Evolutionary conservation across 805 yeast species (phyloP).

Genomic region (Yarrowia yakushimensis): DNA sequence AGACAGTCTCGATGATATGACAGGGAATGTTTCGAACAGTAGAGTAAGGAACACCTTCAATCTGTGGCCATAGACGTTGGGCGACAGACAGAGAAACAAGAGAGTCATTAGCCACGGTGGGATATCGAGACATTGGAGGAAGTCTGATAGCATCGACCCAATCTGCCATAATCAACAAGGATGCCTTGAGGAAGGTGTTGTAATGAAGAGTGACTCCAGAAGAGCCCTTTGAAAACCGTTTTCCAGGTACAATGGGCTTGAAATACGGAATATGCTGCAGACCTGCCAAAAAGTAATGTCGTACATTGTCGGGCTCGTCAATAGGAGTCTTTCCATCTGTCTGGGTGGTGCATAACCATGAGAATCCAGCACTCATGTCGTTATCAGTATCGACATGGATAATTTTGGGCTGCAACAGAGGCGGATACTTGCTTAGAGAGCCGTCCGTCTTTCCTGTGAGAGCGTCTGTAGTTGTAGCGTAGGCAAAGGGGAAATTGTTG

Average conservation of each 20-base stretch:
- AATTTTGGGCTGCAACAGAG: conserved; percentile 18
- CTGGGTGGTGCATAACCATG: conserved; percentile 8
- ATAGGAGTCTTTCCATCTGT: conserved; percentile 14
- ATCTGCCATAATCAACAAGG: neutral
- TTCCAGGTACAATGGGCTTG: neutral
- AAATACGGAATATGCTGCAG: conserved; percentile 10
- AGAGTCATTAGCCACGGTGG: neutral
- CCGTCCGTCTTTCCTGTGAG: neutral
- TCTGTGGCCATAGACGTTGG: neutral
- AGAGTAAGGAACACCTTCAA: neutral
- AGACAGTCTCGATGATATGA: neutral
- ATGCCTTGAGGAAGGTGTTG: conserved; percentile 11
- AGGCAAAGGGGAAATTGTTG: conserved; percentile 20
- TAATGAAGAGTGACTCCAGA: conserved; percentile 15
- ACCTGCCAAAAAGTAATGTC: conserved; percentile 20
- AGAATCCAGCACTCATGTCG: conserved; percentile 19
- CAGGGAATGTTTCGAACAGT: neutral
- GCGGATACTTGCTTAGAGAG: neutral
- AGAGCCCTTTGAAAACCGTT: neutral
- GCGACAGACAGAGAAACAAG: neutral
- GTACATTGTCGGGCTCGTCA: neutral
- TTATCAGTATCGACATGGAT: conserved; percentile 24
- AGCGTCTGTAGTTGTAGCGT: neutral
- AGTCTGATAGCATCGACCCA: conserved; percentile 1
- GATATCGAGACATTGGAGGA: conserved; percentile 15